Evolutionary conservation across 164 flowering plant genomes (phyloP).

Genomic region (Chimonanthus salicifolius): DNA sequence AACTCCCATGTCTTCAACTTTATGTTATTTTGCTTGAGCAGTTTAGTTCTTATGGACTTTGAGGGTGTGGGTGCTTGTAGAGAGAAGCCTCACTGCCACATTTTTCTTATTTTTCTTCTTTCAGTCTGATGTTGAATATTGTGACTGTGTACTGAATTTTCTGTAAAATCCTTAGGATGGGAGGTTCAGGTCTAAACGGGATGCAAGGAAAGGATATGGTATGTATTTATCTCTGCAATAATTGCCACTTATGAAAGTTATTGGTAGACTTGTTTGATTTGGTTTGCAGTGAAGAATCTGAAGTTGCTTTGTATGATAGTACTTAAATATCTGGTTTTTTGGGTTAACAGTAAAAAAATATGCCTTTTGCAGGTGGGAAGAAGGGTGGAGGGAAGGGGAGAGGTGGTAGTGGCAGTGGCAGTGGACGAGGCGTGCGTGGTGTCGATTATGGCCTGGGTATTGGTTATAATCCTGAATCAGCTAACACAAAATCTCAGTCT

Average conservation of each 20-base stretch:
- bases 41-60: no score
- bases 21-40: no score
- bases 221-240: conserved; percentile 20
- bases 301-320: background rate
- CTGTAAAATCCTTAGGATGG: conserved; percentile 68
- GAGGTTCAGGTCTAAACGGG: conserved; percentile 92
- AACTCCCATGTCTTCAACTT: no score
- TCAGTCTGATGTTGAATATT: background rate
- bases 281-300: background rate
- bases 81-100: background rate
- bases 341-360: background rate
- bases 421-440: conserved; percentile 90
- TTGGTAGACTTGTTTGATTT: background rate
- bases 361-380: conserved; percentile 61
- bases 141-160: conserved; percentile 19
- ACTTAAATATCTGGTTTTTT: background rate
- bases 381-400: conserved; percentile 60
- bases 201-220: conserved; percentile 89
- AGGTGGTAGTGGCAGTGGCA: conserved; percentile 39
- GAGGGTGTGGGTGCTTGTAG: background rate
- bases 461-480: conserved; percentile 69
- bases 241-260: background rate
- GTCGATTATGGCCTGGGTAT: conserved; percentile 97
- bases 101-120: background rate
- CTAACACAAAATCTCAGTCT: conserved; percentile 26